phyloP scores from a whole-genome alignment of 108 stramenopile species.

The Stephanodiscus triporus region DNA sequence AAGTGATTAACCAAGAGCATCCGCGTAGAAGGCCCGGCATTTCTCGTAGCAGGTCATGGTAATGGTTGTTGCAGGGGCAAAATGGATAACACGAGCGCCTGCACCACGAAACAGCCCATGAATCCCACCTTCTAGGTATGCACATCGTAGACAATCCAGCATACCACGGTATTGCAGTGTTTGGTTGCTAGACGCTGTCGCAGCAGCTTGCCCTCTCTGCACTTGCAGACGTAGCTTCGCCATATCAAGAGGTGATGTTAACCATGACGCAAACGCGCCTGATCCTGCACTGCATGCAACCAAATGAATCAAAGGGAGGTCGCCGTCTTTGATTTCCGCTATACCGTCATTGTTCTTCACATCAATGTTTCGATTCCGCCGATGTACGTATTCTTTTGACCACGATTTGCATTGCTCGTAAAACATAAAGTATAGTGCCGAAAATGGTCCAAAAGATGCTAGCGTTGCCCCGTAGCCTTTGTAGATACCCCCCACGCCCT shows the following conservation, averaged over 20 bases:
- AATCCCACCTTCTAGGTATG: slow-evolving; percentile 68
- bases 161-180: slow-evolving; percentile 59
- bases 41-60: slow-evolving; percentile 95
- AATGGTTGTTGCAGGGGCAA: slow-evolving; percentile 92
- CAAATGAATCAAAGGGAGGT: slow-evolving; percentile 64
- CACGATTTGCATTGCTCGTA: slow-evolving; percentile 89
- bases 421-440: slow-evolving; percentile 94
- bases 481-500: slow-evolving; percentile 92
- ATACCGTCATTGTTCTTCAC: background rate
- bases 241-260: slow-evolving; percentile 98
- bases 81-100: slow-evolving; percentile 91
- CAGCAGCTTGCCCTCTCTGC: slow-evolving; percentile 59
- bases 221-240: slow-evolving; percentile 96
- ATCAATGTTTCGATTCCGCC: slow-evolving; percentile 9
- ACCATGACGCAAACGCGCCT: slow-evolving; percentile 88
- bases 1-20: slow-evolving; percentile 6
- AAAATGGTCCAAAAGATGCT: slow-evolving; percentile 94
- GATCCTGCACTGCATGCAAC: slow-evolving; percentile 86
- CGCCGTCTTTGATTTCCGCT: slow-evolving; percentile 29
- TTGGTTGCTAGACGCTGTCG: slow-evolving; percentile 3
- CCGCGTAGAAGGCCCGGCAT: slow-evolving; percentile 55
- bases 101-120: slow-evolving; percentile 92
- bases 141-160: slow-evolving; percentile 70
- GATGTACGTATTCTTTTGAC: slow-evolving; percentile 30
- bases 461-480: slow-evolving; percentile 94